Evolutionary conservation across 2,329 filamentous ascomycete species (phyloP).

Genomic region (Aspergillus proliferans): DNA sequence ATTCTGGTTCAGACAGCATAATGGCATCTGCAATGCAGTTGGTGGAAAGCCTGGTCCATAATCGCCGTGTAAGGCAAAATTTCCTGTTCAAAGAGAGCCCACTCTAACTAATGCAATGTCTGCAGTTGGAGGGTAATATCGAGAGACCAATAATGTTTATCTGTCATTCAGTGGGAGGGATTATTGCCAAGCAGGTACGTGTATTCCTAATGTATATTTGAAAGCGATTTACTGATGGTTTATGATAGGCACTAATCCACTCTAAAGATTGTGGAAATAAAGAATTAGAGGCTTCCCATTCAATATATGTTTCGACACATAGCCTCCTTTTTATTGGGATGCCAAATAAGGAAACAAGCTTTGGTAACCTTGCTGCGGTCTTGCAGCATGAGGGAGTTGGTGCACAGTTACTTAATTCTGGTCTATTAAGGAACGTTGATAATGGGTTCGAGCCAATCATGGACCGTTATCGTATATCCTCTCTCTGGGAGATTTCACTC

Average conservation of each 20-base stretch:
- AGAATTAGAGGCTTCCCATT: slow-evolving; percentile 14
- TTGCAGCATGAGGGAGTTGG: slow-evolving; percentile 32
- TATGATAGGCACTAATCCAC: slow-evolving; percentile 29
- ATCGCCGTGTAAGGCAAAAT: slow-evolving; percentile 20
- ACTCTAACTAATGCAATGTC: not conserved
- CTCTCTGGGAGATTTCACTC: slow-evolving; percentile 37
- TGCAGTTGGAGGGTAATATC: slow-evolving; percentile 20
- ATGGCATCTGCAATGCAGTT: slow-evolving; percentile 23
- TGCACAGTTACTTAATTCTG: slow-evolving; percentile 49
- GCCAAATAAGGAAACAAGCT: slow-evolving; percentile 32
- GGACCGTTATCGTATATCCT: slow-evolving; percentile 30
- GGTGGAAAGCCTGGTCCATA: slow-evolving; percentile 26
- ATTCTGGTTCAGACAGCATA: slow-evolving; percentile 28
- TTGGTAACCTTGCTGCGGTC: slow-evolving; percentile 20
- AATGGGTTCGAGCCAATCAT: slow-evolving; percentile 34
- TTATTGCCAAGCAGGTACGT: slow-evolving; percentile 36
- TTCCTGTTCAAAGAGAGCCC: not conserved
- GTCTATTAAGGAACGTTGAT: slow-evolving; percentile 34
- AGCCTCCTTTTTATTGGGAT: slow-evolving; percentile 34
- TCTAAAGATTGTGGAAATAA: slow-evolving; percentile 19
- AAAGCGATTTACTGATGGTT: not conserved
- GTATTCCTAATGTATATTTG: not conserved
- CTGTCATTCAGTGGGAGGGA: slow-evolving; percentile 38
- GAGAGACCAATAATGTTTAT: slow-evolving; percentile 37
- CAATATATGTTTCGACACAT: slow-evolving; percentile 29